Evolutionary conservation across 2,329 filamentous ascomycete species (phyloP).

Genomic region (Thermothelomyces thermophilus): DNA sequence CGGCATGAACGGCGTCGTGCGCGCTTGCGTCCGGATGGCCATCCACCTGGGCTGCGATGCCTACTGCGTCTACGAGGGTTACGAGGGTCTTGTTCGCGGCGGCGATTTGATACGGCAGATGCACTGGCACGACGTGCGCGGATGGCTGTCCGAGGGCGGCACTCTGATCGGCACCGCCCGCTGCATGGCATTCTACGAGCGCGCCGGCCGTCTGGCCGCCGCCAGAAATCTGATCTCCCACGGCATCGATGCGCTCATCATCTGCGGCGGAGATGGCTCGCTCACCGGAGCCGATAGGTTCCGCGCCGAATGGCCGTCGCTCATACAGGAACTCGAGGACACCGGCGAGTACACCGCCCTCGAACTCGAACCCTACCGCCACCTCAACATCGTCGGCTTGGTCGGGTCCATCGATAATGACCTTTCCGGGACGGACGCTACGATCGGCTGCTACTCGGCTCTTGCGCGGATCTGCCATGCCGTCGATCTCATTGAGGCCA

Average conservation of each 20-base stretch:
- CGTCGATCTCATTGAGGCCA: conserved; percentile 95
- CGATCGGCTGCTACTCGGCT: conserved; percentile 93
- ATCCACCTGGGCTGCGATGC: conserved; percentile 77
- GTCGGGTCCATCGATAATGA: conserved; percentile 99
- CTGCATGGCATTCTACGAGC: conserved; percentile 87
- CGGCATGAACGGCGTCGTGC: conserved; percentile 88
- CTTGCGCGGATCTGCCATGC: conserved; percentile 89
- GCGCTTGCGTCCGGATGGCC: conserved; percentile 85
- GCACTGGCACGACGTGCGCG: conserved; percentile 88
- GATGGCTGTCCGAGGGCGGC: conserved; percentile 88
- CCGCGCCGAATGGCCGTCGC: conserved; percentile 81
- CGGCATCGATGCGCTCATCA: conserved; percentile 92
- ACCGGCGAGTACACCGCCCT: conserved; percentile 63
- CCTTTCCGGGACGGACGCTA: conserved; percentile 92
- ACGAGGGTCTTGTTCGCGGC: conserved; percentile 88
- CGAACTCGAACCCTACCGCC: conserved; percentile 68
- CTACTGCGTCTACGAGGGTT: conserved; percentile 84
- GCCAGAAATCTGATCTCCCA: conserved; percentile 92
- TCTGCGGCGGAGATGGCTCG: conserved; percentile 94
- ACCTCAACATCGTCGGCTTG: conserved; percentile 92
- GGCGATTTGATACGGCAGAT: conserved; percentile 82
- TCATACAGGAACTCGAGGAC: conserved; percentile 77
- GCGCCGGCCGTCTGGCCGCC: conserved; percentile 71
- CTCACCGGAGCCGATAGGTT: conserved; percentile 94
- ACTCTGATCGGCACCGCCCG: conserved; percentile 94